Base-by-base conservation (phyloP, 805 yeast genomes). In the Pichia rugopelliculosa region DNA sequence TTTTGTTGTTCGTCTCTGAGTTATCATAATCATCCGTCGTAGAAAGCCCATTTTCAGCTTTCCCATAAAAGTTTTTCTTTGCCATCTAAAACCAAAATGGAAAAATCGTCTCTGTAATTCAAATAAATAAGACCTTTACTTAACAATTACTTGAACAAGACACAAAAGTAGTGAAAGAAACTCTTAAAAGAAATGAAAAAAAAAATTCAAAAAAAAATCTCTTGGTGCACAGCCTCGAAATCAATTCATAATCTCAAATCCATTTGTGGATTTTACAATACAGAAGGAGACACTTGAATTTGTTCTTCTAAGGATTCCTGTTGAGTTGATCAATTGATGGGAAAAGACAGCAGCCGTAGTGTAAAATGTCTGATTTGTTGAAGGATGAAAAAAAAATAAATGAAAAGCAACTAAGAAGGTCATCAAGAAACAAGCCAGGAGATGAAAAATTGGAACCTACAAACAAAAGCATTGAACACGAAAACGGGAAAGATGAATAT, bases 401-500 rank as follows among this genome's bases (percentile, higher is more conserved):
- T 21, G 34, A 21, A 26, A 26, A 37, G 23, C 47, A 37, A 21
- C 21, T 44, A 18, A 42, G 42, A 15, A 33, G 45, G 26, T 33
- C 45, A 27, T 13, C 46, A 4, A 26, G 46, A 42, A 38, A 36
- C 33, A 39, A 30, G 15, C 34, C 17, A 5, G 34, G 24, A 22
- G 18, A 9, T 36, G 44, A 47, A 36, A 42, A 20, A 18, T 18
- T 21, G n/a, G 42, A 15, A 25, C 17, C 21, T 22, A 20, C n/a
- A 27, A 34, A 17, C 36, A 23, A 22, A 34, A 12, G 26, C 11
- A 30, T 18, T 21, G 12, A 9, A 22, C 23, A 36, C 20, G 17
- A 23, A 17, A 67, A 59, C 18, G 68, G 65, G 23, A 70, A 70
- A 6, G 74, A 68, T 5, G 66, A 70, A 39, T 85, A 86, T 57